Evolutionary conservation across 2,329 filamentous ascomycete species (phyloP).

Genomic region (Curvularia verruculosa): DNA sequence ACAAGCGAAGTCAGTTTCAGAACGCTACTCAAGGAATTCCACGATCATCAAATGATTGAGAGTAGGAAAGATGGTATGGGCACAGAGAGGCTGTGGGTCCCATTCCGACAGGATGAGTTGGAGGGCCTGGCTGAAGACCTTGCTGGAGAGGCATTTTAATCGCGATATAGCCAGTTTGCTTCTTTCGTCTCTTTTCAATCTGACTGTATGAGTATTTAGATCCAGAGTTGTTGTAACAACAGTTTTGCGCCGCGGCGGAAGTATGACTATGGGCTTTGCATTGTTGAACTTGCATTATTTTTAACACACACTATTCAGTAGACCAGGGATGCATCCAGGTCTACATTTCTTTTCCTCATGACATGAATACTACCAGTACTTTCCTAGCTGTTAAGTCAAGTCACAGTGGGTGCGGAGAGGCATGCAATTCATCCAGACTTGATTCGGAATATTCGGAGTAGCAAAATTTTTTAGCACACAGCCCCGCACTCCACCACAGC

Average conservation of each 20-base stretch:
- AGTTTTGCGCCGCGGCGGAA: not conserved
- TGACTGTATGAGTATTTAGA: not conserved
- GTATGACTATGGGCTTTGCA: not conserved
- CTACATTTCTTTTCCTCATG: not conserved
- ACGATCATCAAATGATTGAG: constrained; percentile 97
- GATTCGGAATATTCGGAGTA: not conserved
- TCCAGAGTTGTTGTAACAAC: not conserved
- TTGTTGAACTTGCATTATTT: not conserved
- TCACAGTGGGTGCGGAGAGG: not conserved
- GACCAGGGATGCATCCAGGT: not conserved
- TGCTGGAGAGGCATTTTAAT: constrained; percentile 39
- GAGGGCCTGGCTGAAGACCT: constrained; percentile 87
- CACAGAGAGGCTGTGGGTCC: constrained; percentile 82
- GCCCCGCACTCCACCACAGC: not conserved
- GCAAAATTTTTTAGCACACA: not conserved
- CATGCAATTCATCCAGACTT: not conserved
- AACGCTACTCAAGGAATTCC: constrained; percentile 93
- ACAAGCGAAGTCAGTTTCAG: constrained; percentile 95
- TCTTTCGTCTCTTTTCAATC: not conserved
- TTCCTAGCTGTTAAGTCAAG: not conserved
- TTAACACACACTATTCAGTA: not conserved
- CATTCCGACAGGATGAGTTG: constrained; percentile 85
- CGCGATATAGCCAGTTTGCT: not conserved
- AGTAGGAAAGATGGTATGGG: constrained; percentile 85
- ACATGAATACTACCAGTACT: not conserved